Base-by-base conservation (phyloP, 2,329 filamentous ascomycete species). In the Lasiodiplodia sp. region DNA sequence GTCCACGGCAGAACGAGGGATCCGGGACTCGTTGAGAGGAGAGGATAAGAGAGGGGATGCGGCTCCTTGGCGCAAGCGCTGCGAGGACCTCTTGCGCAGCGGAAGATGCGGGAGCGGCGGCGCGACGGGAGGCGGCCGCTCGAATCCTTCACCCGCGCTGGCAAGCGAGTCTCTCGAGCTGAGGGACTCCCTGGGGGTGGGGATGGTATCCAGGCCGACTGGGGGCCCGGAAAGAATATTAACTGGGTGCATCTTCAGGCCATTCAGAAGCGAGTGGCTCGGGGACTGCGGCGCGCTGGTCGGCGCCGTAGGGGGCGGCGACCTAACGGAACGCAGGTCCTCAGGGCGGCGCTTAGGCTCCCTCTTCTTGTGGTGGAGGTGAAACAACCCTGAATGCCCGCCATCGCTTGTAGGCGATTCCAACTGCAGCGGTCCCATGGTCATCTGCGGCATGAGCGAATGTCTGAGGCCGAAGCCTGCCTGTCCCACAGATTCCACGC, bases 61-160 rank as follows among this genome's bases (percentile, higher is more conserved):
- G 51, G 67, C 67, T 56, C 67, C 34, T 44, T 68, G 67, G 10
- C 71, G 69, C 66, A 79, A 70, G 34, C 74, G 72, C 51, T 76
- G 72, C 38, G 79, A 74, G 11, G 78, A 79, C 23, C 75, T 74
- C 70, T 79, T 79, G 52, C 78, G 73, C 47, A 80, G 74, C 40
- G 78, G 79, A 12, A 80, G 72, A 70, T 80, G 77, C 47, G 78
- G 77, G 68, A 75, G 72, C 10, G 77, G 77, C 38, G 66, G 31
- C 23, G 66, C 66, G n/a, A 68, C 56, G 25, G 60, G 21, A 37
- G 60, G 52, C 47, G 67, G 67, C n/a, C 67, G 67, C 47, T 68
- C 67, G 38, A 57, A 49, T 38, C 38, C 49, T 52, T 53, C 47
- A 55, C 53, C 44, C 44, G 44, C 44, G 44, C 44, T 68, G 28